Conservation (phyloP, 306 rosid genomes). For the Ziziphus jujuba region DNA sequence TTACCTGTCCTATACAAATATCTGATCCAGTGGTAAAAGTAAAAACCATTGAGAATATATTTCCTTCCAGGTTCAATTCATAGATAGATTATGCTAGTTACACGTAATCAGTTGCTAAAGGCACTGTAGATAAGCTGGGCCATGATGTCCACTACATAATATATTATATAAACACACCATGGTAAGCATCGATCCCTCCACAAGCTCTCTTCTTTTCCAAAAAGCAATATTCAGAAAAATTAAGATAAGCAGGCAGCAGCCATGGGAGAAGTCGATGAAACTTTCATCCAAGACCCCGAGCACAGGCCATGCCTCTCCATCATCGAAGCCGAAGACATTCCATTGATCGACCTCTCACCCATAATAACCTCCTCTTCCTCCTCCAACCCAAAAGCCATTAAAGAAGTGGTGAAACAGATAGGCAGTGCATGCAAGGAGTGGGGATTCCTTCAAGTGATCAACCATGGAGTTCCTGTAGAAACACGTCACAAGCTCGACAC, state of each 20-base stretch:
- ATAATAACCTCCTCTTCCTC: too few species aligned
- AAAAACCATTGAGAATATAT: too few species aligned
- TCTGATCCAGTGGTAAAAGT: too few species aligned
- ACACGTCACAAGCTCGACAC: conserved; percentile 22
- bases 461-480: conserved; percentile 49
- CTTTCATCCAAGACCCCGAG: conserved; percentile 55
- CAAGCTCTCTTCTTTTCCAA: too few species aligned
- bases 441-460: conserved; percentile 65
- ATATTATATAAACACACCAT: too few species aligned
- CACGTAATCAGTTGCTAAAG: too few species aligned
- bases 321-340: conserved; percentile 47
- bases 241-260: background rate
- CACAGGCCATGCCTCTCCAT: conserved; percentile 55
- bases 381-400: background rate
- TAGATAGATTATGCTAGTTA: too few species aligned
- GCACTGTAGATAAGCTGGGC: too few species aligned
- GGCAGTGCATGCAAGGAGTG: conserved; percentile 50
- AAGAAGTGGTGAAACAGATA: conserved; percentile 34
- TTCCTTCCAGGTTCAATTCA: too few species aligned
- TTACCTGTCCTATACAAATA: too few species aligned
- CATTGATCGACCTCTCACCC: conserved; percentile 40
- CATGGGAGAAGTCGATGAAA: conserved; percentile 56
- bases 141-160: too few species aligned
- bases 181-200: too few species aligned
- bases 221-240: background rate